A percentile compares a stretch with the other conserved stretches of the same genome.
Evolutionary conservation across 352 stramenopile genomes (phyloP).

Genomic region (Phytophthora fragariaefolia): DNA sequence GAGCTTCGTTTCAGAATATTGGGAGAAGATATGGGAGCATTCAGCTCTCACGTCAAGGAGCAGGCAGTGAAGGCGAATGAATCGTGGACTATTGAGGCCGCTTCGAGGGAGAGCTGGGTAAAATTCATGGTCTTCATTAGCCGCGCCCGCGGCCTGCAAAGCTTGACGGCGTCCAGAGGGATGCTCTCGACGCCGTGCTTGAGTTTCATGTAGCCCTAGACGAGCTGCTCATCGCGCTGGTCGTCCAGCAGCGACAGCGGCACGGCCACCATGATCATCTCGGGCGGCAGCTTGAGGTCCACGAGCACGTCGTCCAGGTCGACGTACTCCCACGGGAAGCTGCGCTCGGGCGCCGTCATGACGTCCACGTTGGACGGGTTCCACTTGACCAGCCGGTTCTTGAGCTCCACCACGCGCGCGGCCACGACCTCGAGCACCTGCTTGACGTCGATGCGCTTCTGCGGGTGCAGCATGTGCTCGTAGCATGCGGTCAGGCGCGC

Average conservation of each 20-base stretch:
- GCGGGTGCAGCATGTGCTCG: constrained; percentile 94
- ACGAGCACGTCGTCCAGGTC: constrained; percentile 93
- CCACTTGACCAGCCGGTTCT: constrained; percentile 95
- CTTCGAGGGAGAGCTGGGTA: neutral
- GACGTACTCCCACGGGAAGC: constrained; percentile 96
- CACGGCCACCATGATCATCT: constrained; percentile 91
- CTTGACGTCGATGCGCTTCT: constrained; percentile 95
- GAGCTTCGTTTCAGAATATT: neutral
- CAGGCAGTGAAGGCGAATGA: neutral
- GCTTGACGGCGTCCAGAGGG: constrained; percentile 58
- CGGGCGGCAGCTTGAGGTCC: constrained; percentile 93
- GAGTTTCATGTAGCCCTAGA: constrained; percentile 91
- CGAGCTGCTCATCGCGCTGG: constrained; percentile 74
- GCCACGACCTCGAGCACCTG: constrained; percentile 93
- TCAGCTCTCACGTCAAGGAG: neutral
- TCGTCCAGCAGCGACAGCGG: constrained; percentile 93
- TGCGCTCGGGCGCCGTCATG: constrained; percentile 69
- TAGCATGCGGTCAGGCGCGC: constrained; percentile 91
- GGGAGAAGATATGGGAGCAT: neutral
- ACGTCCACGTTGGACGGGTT: constrained; percentile 93
- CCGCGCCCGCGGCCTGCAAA: no score
- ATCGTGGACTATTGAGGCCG: neutral
- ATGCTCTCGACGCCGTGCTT: constrained; percentile 84
- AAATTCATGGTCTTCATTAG: constrained; percentile 1
- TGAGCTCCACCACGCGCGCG: constrained; percentile 86